phyloP scores from a whole-genome alignment of 1,139 yeast genomes.

The Sugiyamaella castrensis region DNA sequence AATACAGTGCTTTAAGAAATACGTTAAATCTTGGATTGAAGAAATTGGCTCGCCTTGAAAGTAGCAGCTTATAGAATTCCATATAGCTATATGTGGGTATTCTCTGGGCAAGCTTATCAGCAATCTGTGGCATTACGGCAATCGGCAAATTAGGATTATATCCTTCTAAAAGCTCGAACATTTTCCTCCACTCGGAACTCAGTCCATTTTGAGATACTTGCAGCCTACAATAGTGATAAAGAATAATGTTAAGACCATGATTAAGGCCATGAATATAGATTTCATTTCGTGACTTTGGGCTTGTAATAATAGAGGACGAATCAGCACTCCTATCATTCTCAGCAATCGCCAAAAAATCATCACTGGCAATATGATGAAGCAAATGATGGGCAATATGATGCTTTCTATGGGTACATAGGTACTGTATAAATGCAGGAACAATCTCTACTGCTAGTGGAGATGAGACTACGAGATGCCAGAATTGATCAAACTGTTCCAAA shows the following conservation, averaged over 20 bases:
- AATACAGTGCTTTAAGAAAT: conserved; percentile 19
- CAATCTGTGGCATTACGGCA: conserved; percentile 20
- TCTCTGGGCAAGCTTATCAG: conserved; percentile 18
- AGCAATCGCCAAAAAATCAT: not conserved
- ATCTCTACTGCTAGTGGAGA: conserved; percentile 21
- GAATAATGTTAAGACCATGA: conserved; percentile 22
- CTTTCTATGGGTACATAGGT: conserved; percentile 9
- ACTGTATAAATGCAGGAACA: conserved; percentile 20
- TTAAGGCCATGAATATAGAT: conserved; percentile 17
- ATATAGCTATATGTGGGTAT: conserved; percentile 22
- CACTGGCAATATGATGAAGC: conserved; percentile 16
- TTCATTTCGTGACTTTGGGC: not conserved
- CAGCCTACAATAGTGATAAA: conserved; percentile 11
- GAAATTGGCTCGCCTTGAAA: conserved; percentile 21
- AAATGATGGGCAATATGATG: conserved; percentile 15
- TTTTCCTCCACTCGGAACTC: conserved; percentile 19
- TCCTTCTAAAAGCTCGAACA: conserved; percentile 19
- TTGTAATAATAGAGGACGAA: too few relatives aligned
- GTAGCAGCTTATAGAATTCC: conserved; percentile 24
- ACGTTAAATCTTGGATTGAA: conserved; percentile 6
- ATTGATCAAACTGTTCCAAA: conserved; percentile 14
- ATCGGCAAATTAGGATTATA: conserved; percentile 17
- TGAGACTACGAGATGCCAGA: conserved; percentile 18
- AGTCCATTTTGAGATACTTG: conserved; percentile 7
- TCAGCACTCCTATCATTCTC: not conserved